phyloP scores from a whole-genome alignment of 2,329 filamentous ascomycete genomes.

The Verticillium isaacii region DNA sequence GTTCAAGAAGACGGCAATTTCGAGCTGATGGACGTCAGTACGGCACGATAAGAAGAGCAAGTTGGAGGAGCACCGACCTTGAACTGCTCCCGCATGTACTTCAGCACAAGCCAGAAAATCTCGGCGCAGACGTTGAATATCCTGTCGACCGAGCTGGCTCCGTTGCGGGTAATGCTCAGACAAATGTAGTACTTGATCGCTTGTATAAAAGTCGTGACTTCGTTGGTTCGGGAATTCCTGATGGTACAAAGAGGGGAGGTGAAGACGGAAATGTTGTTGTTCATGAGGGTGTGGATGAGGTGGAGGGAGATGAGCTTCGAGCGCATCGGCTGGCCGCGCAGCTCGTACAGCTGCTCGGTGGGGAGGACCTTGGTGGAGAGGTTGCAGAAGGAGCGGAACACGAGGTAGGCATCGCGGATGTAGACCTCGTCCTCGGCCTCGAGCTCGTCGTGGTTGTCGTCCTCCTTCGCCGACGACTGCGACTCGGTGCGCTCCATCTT shows the following conservation, averaged over 20 bases:
- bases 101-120: constrained; percentile 97
- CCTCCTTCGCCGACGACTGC: constrained; percentile 40
- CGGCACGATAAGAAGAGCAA: not conserved
- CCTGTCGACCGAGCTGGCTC: constrained; percentile 82
- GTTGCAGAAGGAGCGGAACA: constrained; percentile 97
- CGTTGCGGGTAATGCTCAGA: constrained; percentile 89
- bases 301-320: constrained; percentile 95
- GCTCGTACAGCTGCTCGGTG: constrained; percentile 85
- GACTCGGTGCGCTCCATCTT: constrained; percentile 42
- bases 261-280: constrained; percentile 90
- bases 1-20: constrained; percentile 96
- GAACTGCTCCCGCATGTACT: constrained; percentile 86
- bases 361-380: constrained; percentile 88
- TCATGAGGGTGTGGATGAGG: constrained; percentile 89
- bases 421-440: constrained; percentile 90
- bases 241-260: constrained; percentile 90
- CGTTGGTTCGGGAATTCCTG: constrained; percentile 81
- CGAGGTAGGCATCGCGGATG: constrained; percentile 92
- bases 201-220: constrained; percentile 85
- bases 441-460: constrained; percentile 55
- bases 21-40: constrained; percentile 57
- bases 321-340: constrained; percentile 93
- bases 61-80: constrained; percentile 54
- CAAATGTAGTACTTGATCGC: constrained; percentile 97
- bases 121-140: constrained; percentile 96